Conservation (phyloP, 2,329 filamentous ascomycete genomes). For the Scedosporium boydii region DNA sequence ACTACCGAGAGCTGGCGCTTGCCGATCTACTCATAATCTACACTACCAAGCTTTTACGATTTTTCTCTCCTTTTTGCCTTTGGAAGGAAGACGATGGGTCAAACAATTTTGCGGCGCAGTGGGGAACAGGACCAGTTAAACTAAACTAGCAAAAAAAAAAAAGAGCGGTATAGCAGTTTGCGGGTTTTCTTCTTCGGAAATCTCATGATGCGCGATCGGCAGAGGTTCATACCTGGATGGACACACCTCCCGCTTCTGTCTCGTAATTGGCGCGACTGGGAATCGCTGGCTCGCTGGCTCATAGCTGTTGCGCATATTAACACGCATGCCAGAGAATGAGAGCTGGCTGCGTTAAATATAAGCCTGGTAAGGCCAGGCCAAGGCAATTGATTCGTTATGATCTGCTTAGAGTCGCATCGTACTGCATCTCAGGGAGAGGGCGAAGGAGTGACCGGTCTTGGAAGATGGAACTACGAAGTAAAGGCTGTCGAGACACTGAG, state of each 20-base stretch:
- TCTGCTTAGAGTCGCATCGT: not conserved
- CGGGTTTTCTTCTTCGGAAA: not conserved
- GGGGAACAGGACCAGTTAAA: not conserved
- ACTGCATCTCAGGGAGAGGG: not conserved
- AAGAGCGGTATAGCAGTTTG: not conserved
- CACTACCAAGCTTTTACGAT: no score
- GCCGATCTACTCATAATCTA: not conserved
- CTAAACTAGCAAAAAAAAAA: no score
- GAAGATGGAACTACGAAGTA: no score
- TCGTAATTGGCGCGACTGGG: not conserved
- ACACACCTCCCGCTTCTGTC: not conserved
- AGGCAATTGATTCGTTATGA: not conserved
- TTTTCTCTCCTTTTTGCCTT: no score
- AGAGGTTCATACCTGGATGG: not conserved
- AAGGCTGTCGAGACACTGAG: no score
- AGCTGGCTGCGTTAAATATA: not conserved
- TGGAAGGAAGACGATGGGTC: no score
- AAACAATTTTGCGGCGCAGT: no score
- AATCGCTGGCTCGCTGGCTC: no score
- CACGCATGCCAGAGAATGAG: not conserved
- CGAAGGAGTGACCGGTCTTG: not conserved
- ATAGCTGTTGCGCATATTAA: not conserved
- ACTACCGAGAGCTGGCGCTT: no score
- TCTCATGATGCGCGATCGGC: constrained; percentile 5
- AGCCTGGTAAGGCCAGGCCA: not conserved